Conservation (phyloP, 2,329 filamentous ascomycete species). For the Colletotrichum higginsianum region DNA sequence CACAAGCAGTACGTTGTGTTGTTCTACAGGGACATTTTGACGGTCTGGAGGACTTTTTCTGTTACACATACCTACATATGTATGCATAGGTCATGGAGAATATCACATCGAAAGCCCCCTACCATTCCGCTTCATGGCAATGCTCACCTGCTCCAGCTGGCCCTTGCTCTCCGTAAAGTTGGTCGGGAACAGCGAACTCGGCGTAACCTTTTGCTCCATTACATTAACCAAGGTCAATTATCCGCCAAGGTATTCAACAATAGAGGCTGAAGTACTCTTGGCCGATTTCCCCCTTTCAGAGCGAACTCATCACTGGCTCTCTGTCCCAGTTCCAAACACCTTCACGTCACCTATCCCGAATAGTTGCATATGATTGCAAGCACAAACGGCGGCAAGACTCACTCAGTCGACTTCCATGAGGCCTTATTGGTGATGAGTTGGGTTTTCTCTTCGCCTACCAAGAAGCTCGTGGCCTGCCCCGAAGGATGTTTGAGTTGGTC, state of each 20-base stretch:
- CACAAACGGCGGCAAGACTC: background rate
- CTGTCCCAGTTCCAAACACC: background rate
- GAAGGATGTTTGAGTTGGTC: background rate
- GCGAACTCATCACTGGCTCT: background rate
- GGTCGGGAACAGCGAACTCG: too few relatives aligned
- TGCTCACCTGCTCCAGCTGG: background rate
- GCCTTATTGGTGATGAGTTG: background rate
- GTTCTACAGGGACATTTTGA: background rate
- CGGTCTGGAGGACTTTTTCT: background rate
- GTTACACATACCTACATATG: too few relatives aligned
- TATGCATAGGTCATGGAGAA: too few relatives aligned
- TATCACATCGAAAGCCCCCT: too few relatives aligned
- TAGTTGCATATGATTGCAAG: background rate
- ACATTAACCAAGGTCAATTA: too few relatives aligned
- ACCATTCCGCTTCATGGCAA: too few relatives aligned
- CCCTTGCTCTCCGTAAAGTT: too few relatives aligned
- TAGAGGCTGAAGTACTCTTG: background rate
- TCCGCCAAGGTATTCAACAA: too few relatives aligned
- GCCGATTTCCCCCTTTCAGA: background rate
- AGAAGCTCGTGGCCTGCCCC: too few relatives aligned
- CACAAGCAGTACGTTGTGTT: background rate
- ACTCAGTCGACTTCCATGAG: background rate
- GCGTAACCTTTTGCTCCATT: too few relatives aligned
- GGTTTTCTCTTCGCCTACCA: too few relatives aligned
- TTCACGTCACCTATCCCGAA: background rate